phyloP scores from a whole-genome alignment of 2,329 filamentous ascomycete genomes.

The Capronia coronata region DNA sequence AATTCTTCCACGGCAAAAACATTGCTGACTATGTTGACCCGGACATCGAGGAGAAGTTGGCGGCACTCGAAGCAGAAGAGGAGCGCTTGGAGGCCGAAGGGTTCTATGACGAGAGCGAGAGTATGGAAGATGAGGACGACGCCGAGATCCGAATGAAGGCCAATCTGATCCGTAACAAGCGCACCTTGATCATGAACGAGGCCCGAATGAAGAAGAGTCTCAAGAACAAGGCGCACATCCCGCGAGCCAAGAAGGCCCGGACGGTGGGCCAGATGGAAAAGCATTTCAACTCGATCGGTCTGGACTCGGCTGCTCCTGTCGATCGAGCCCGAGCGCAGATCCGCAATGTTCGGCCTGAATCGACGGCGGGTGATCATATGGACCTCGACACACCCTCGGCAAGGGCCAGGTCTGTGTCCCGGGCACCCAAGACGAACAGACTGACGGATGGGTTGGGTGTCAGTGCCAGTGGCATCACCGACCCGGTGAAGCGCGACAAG shows the following conservation, averaged over 20 bases:
- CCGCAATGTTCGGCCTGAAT: constrained; percentile 58
- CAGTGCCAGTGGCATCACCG: constrained; percentile 68
- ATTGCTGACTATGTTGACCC: constrained; percentile 96
- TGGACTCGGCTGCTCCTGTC: constrained; percentile 70
- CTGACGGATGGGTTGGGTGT: constrained; percentile 48
- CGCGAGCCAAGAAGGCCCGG: constrained; percentile 72
- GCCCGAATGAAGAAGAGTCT: constrained; percentile 91
- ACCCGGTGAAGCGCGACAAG: constrained; percentile 62
- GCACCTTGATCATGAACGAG: constrained; percentile 84
- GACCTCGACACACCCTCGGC: constrained; percentile 36
- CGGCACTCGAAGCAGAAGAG: constrained; percentile 89
- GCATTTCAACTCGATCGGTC: constrained; percentile 75
- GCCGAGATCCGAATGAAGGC: constrained; percentile 86
- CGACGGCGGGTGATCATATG: constrained; percentile 54
- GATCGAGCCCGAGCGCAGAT: constrained; percentile 62
- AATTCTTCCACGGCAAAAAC: constrained; percentile 92
- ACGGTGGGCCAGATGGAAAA: constrained; percentile 80
- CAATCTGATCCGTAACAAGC: constrained; percentile 91
- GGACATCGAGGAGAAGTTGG: constrained; percentile 89
- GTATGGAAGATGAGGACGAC: constrained; percentile 81
- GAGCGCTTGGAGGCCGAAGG: constrained; percentile 85
- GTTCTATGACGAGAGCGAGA: constrained; percentile 80
- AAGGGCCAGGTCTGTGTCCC: constrained; percentile 45
- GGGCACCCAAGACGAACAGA: constrained; percentile 59
- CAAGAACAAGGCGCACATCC: constrained; percentile 94